A percentile compares a stretch with the other conserved stretches of the same genome.
Evolutionary conservation across 805 yeast genomes (phyloP).

Genomic region (Schwanniomyces yamadae): DNA sequence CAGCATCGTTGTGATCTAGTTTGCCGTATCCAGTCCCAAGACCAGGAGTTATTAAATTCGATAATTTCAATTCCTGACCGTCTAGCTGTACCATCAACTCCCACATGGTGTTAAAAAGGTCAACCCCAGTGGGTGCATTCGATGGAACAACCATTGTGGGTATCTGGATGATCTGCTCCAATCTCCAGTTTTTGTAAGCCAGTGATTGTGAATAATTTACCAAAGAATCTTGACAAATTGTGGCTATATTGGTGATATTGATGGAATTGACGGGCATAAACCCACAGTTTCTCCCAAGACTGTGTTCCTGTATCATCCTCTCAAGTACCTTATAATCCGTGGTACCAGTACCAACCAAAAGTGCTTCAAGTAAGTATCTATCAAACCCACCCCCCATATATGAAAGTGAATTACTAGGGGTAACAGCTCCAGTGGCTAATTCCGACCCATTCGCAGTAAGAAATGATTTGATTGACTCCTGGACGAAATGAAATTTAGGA

Average conservation of each 20-base stretch:
- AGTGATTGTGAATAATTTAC: conserved; percentile 7
- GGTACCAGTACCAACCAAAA: conserved; percentile 8
- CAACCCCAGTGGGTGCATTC: conserved; percentile 1
- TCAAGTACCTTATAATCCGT: conserved; percentile 13
- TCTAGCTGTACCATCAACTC: conserved; percentile 13
- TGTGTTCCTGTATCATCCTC: conserved; percentile 15
- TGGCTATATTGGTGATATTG: conserved; percentile 12
- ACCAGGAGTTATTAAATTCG: conserved; percentile 23
- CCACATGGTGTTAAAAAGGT: conserved; percentile 23
- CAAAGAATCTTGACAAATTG: conserved; percentile 2
- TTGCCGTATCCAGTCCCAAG: conserved; percentile 28
- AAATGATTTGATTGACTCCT: conserved; percentile 2
- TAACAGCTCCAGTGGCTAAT: conserved; percentile 14
- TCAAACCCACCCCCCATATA: conserved; percentile 33
- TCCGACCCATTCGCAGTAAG: conserved; percentile 1
- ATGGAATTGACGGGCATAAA: conserved; percentile 17
- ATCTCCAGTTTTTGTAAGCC: conserved; percentile 9
- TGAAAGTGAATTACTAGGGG: conserved; percentile 25
- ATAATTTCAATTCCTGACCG: conserved; percentile 1
- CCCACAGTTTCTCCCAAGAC: conserved; percentile 15
- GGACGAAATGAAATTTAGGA: conserved; percentile 1
- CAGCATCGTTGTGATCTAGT: conserved; percentile 13
- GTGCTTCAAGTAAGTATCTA: conserved; percentile 15
- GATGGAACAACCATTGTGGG: conserved; percentile 30
- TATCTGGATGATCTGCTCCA: conserved; percentile 9